Conservation (phyloP, 345 rosid species). For the Eucalyptus tenuipes region DNA sequence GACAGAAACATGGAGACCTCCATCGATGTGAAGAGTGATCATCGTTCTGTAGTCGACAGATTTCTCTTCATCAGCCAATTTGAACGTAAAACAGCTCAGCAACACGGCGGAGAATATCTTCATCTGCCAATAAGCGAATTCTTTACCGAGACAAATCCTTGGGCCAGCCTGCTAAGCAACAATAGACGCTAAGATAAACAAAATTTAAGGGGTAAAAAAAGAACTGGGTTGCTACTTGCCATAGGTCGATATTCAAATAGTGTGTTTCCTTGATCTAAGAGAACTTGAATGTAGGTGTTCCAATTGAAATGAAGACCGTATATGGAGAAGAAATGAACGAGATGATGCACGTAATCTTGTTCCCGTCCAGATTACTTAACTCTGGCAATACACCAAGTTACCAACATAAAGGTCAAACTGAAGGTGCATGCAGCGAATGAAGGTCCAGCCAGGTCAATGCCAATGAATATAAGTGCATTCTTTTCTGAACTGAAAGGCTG, state of each 20-base stretch:
- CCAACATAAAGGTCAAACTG: not conserved
- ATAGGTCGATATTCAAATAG: not conserved
- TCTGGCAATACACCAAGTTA: not conserved
- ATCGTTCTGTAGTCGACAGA: conserved; percentile 39
- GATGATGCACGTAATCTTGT: not conserved
- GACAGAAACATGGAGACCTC: conserved; percentile 42
- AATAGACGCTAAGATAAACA: not conserved
- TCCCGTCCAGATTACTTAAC: not conserved
- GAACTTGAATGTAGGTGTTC: not conserved
- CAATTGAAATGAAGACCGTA: not conserved
- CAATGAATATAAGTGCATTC: not conserved
- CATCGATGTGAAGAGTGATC: conserved; percentile 47
- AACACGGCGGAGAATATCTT: conserved; percentile 41
- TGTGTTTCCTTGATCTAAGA: not conserved
- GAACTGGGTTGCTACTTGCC: not conserved
- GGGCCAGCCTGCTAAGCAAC: conserved; percentile 23
- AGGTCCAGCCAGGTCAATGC: not conserved
- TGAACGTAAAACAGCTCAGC: conserved; percentile 25
- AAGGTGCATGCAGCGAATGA: not conserved
- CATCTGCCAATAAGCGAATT: conserved; percentile 52
- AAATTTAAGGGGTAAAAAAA: rapidly evolving
- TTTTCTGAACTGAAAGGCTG: conserved; percentile 39
- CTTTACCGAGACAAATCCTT: conserved; percentile 41
- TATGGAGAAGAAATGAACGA: not conserved
- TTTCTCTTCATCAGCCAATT: conserved; percentile 20